Evolutionary conservation across 2,329 filamentous ascomycete genomes (phyloP).

Genomic region (Fusarium devonianum): DNA sequence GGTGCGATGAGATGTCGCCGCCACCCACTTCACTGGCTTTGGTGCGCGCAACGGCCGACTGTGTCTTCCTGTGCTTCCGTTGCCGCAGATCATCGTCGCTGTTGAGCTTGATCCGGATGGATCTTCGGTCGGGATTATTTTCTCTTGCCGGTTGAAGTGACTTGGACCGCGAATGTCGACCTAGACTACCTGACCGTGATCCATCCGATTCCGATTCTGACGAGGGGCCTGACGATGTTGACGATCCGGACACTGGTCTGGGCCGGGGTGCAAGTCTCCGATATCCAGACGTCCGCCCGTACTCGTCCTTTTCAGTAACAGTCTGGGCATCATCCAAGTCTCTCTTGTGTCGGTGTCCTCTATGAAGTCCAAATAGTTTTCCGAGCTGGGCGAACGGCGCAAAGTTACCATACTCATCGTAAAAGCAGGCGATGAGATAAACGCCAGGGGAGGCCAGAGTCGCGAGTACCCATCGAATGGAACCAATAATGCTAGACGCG

Average conservation of each 20-base stretch:
- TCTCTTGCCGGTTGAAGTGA: constrained; percentile 68
- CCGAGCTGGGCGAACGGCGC: constrained; percentile 77
- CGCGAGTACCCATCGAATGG: constrained; percentile 79
- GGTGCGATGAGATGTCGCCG: constrained; percentile 72
- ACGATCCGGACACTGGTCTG: constrained; percentile 43
- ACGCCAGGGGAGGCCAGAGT: constrained; percentile 81
- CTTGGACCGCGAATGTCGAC: constrained; percentile 68
- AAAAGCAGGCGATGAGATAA: constrained; percentile 84
- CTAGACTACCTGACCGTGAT: constrained; percentile 41
- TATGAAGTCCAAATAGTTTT: constrained; percentile 64
- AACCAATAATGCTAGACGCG: constrained; percentile 74
- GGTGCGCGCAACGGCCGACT: constrained; percentile 55
- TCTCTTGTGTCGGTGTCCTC: constrained; percentile 54
- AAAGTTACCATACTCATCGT: constrained; percentile 80
- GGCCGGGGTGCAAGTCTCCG: constrained; percentile 41
- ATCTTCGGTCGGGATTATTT: constrained; percentile 70
- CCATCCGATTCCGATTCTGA: constrained; percentile 75
- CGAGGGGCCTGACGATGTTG: constrained; percentile 69
- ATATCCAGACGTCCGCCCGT: constrained; percentile 41
- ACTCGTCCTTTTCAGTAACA: constrained; percentile 40
- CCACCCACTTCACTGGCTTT: constrained; percentile 50
- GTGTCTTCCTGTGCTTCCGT: constrained; percentile 72
- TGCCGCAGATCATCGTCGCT: constrained; percentile 78
- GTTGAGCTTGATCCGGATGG: constrained; percentile 89
- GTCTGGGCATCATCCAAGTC: constrained; percentile 37